A percentile compares a stretch with the other conserved stretches of the same genome.
Evolutionary conservation across 768 basidiomycete species (phyloP).

Genomic region (Udeniomyces megalosporus): DNA sequence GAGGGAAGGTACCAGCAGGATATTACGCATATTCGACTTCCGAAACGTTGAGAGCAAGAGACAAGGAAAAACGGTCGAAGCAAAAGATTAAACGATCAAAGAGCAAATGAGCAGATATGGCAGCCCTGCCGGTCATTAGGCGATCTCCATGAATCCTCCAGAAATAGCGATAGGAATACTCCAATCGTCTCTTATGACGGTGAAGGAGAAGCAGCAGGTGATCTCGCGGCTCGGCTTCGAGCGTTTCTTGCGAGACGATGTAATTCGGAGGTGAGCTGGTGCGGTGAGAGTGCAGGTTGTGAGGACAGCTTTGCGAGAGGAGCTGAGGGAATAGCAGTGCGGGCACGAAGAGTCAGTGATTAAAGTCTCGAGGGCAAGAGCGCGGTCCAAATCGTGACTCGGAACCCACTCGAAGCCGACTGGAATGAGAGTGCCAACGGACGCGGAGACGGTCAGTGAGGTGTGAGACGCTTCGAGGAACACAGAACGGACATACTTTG

Average conservation of each 20-base stretch:
- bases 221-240: neutral
- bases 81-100: too few relatives aligned
- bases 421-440: neutral
- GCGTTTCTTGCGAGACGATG: neutral
- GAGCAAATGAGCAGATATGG: too few relatives aligned
- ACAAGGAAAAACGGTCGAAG: too few relatives aligned
- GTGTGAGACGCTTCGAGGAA: neutral
- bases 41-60: too few relatives aligned
- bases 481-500: neutral
- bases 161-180: neutral
- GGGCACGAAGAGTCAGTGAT: neutral
- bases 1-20: too few relatives aligned
- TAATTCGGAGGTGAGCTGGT: neutral
- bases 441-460: neutral
- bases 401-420: conserved; percentile 10
- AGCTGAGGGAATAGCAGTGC: neutral
- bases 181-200: conserved; percentile 6
- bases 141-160: conserved; percentile 2
- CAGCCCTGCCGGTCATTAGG: neutral
- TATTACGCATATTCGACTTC: too few relatives aligned
- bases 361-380: neutral
- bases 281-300: conserved; percentile 12
- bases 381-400: neutral
- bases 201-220: conserved; percentile 12
- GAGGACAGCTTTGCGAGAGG: conserved; percentile 13